Conservation (phyloP, 2,329 filamentous ascomycete genomes). For the Alternaria tenuissima region DNA sequence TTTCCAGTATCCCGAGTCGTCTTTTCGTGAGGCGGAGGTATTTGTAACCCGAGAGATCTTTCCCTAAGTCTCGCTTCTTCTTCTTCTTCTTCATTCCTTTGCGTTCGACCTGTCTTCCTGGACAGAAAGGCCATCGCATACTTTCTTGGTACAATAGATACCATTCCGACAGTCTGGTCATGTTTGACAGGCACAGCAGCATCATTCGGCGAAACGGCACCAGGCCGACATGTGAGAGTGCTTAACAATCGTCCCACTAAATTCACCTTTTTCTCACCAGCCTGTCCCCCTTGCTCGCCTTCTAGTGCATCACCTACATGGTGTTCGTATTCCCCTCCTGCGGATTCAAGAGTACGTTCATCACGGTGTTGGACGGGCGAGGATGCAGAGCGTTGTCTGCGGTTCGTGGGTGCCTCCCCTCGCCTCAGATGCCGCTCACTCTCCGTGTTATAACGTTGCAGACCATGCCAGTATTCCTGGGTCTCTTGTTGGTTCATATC, state of each 20-base stretch:
- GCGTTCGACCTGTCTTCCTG: not conserved
- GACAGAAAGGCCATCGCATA: conserved; percentile 3
- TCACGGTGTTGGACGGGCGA: not conserved
- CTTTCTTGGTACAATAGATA: not conserved
- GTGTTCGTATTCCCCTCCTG: not conserved
- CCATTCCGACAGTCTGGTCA: not conserved
- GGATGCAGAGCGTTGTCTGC: not conserved
- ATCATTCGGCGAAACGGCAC: not conserved
- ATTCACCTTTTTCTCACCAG: not conserved
- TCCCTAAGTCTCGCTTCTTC: not conserved
- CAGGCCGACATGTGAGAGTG: conserved; percentile 4
- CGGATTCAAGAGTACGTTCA: not conserved
- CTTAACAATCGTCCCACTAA: not conserved
- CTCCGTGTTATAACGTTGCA: not conserved
- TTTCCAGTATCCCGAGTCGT: not conserved
- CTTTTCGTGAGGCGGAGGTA: not conserved
- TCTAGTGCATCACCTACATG: not conserved
- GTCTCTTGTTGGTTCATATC: not conserved
- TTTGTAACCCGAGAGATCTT: not conserved
- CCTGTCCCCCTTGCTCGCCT: not conserved
- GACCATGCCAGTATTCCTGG: not conserved
- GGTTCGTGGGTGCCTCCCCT: not conserved
- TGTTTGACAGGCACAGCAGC: not conserved
- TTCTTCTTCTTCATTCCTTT: not conserved
- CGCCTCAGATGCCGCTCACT: not conserved